Conservation (phyloP, 2,329 filamentous ascomycete genomes). For the Raffaelea deltoideospora region DNA sequence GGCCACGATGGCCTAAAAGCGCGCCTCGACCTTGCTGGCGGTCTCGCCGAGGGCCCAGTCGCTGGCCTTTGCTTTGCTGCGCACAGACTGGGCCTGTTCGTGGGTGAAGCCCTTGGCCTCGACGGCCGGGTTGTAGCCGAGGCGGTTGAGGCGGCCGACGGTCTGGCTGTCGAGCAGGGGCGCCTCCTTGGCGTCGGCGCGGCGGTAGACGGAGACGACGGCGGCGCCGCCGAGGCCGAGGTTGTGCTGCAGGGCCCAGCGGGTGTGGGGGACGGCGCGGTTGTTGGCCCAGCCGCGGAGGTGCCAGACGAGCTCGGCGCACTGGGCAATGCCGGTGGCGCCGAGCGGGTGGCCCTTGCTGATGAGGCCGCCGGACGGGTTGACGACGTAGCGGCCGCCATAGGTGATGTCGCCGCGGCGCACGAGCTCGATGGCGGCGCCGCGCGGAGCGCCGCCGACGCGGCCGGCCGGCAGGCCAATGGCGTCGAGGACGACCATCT, state of each 20-base stretch:
- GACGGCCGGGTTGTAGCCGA: constrained; percentile 87
- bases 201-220: constrained; percentile 78
- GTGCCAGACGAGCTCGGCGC: constrained; percentile 90
- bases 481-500: constrained; percentile 81
- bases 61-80: constrained; percentile 48
- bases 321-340: constrained; percentile 89
- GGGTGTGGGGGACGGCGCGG: constrained; percentile 52
- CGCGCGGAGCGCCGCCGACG: constrained; percentile 66
- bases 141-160: constrained; percentile 48
- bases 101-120: constrained; percentile 79
- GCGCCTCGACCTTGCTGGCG: constrained; percentile 50
- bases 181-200: constrained; percentile 59
- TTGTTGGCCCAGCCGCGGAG: constrained; percentile 94
- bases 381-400: constrained; percentile 68
- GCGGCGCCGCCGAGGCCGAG: constrained; percentile 81
- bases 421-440: constrained; percentile 86
- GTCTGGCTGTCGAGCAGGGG: constrained; percentile 43
- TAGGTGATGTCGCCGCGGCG: constrained; percentile 82
- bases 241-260: constrained; percentile 76
- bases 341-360: constrained; percentile 92
- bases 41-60: constrained; percentile 70
- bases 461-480: constrained; percentile 64
- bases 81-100: constrained; percentile 55
- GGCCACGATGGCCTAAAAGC: too few species aligned
- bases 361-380: constrained; percentile 87